Percentiles rank a stretch among this genome's conserved stretches.
These are phyloP conservation scores for Casuarina cunninghamiana DNA, from an alignment of 306 rosid genomes.

Conservation along the genomic window DNA sequence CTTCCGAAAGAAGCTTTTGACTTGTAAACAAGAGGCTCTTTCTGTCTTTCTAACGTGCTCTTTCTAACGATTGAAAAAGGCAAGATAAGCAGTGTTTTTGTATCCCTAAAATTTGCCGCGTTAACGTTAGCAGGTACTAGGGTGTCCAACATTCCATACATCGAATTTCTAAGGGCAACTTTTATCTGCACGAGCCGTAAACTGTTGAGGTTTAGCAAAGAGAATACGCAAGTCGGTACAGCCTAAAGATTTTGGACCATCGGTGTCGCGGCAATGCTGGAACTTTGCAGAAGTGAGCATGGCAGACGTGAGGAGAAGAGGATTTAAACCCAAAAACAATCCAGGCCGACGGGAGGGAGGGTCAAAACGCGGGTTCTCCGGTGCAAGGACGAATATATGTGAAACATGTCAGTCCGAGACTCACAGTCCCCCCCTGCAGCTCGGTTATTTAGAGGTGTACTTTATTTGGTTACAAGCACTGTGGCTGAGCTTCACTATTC, in stretches of 20 bases:
- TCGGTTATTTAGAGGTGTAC: background rate
- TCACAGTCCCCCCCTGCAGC: background rate
- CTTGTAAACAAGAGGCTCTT: background rate
- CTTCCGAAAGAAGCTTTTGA: background rate
- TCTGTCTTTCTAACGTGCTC: background rate
- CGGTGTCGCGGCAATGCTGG: too few relatives aligned
- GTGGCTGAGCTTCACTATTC: background rate
- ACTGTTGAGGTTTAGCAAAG: too few relatives aligned
- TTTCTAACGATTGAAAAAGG: background rate
- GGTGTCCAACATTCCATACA: too few relatives aligned
- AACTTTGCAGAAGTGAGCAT: too few relatives aligned
- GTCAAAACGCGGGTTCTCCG: background rate
- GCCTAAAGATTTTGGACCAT: too few relatives aligned
- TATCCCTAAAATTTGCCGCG: too few relatives aligned
- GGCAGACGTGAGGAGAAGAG: background rate
- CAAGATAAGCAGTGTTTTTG: background rate
- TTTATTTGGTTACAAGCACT: background rate
- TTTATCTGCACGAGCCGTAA: too few relatives aligned
- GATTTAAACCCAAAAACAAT: background rate
- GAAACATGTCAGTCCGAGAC: background rate
- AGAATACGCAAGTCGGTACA: too few relatives aligned
- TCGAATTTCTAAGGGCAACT: background rate
- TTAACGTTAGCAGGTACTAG: too few relatives aligned
- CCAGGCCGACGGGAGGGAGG: background rate
- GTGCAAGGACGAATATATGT: slow-evolving; percentile 1